These are phyloP conservation scores for Fragosphaeria purpurea DNA, from an alignment of 2,329 filamentous ascomycete species.

Conservation along the genomic window DNA sequence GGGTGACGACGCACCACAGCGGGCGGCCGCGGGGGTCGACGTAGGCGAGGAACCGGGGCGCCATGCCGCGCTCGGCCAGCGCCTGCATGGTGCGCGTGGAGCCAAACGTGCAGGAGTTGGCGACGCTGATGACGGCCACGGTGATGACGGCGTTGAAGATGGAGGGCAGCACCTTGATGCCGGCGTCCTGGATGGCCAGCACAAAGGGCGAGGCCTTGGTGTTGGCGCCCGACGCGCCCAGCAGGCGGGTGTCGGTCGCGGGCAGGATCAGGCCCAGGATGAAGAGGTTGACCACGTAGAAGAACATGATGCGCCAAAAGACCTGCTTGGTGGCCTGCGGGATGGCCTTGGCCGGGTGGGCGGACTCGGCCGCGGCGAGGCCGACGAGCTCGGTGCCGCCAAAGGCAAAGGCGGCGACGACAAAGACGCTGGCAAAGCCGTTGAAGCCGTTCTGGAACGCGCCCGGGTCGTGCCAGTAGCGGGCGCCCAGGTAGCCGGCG, in stretches of 20 bases:
- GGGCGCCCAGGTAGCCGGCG: conserved; percentile 49
- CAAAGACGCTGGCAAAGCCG: conserved; percentile 41
- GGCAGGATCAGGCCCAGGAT: conserved; percentile 40
- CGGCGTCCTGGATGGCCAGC: conserved; percentile 39
- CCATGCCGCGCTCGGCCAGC: conserved; percentile 38
- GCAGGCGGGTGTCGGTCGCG: conserved; percentile 30
- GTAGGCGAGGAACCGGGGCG: conserved; percentile 46
- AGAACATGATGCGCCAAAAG: conserved; percentile 43
- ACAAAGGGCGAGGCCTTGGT: conserved; percentile 40
- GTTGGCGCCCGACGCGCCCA: conserved; percentile 28
- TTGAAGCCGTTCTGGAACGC: conserved; percentile 43
- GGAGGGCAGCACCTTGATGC: conserved; percentile 38
- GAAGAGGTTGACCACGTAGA: conserved; percentile 43
- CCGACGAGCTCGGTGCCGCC: conserved; percentile 43
- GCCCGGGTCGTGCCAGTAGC: conserved; percentile 49
- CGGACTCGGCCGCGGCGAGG: conserved; percentile 40
- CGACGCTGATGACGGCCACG: conserved; percentile 40
- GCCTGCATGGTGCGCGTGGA: conserved; percentile 42
- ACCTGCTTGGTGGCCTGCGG: conserved; percentile 43
- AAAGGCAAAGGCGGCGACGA: conserved; percentile 41
- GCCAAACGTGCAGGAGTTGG: conserved; percentile 41
- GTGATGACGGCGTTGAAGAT: conserved; percentile 46
- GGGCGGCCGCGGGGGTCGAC: conserved; percentile 53
- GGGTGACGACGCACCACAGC: conserved; percentile 40
- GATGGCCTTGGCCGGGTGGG: conserved; percentile 36